A percentile compares a stretch with the other conserved stretches of the same genome.
phyloP scores from a whole-genome alignment of 495 filamentous ascomycete species.

The Aspergillus cavernicola region DNA sequence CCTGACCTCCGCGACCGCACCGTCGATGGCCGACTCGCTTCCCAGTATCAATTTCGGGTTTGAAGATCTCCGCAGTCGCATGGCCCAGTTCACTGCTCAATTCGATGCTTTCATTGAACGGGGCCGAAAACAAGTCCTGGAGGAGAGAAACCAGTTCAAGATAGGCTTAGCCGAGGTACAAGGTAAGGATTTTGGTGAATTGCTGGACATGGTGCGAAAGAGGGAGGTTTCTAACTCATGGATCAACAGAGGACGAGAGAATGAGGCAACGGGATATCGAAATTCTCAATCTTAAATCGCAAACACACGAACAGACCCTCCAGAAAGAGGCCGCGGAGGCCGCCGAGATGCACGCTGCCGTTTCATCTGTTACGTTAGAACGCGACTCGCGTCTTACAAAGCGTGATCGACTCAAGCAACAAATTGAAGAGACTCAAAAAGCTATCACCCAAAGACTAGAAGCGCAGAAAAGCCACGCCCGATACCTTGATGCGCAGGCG shows the following conservation, averaged over 20 bases:
- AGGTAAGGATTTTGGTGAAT: conserved; percentile 50
- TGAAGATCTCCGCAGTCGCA: conserved; percentile 89
- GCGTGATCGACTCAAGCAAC: conserved; percentile 68
- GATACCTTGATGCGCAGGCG: conserved; percentile 71
- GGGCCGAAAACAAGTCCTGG: conserved; percentile 80
- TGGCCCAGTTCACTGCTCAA: conserved; percentile 85
- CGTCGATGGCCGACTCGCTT: conserved; percentile 73
- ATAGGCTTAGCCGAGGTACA: conserved; percentile 86
- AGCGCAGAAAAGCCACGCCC: conserved; percentile 57
- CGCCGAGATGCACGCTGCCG: conserved; percentile 78
- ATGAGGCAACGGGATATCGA: conserved; percentile 87
- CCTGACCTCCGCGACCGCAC: conserved; percentile 51
- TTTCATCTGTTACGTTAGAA: conserved; percentile 67
- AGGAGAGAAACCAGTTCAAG: conserved; percentile 90
- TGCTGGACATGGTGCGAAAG: not conserved
- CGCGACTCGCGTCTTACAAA: conserved; percentile 70
- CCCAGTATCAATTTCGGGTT: conserved; percentile 94
- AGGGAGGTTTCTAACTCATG: conserved; percentile 18
- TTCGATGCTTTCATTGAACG: conserved; percentile 95
- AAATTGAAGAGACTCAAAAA: conserved; percentile 75
- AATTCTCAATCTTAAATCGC: conserved; percentile 71
- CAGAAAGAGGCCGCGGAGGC: conserved; percentile 85
- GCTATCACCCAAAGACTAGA: conserved; percentile 58
- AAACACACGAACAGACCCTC: conserved; percentile 73
- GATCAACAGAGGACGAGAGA: conserved; percentile 71